Percentiles rank a stretch among this genome's conserved stretches.
phyloP scores from a whole-genome alignment of 2,329 filamentous ascomycete genomes.

The Acrocalymma vagum region DNA sequence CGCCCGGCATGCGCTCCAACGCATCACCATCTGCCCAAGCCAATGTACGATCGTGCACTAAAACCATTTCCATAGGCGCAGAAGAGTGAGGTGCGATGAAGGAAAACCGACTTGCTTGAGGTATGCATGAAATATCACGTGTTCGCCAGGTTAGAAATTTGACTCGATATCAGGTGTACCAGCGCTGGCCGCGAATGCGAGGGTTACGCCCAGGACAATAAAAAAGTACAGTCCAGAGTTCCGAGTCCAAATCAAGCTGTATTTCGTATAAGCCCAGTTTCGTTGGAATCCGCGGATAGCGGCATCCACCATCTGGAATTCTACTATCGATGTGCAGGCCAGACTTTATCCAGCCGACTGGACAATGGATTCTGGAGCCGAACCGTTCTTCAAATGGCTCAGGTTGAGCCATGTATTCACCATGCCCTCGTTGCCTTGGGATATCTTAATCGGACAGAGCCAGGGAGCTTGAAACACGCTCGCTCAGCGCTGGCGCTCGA shows the following conservation, averaged over 20 bases:
- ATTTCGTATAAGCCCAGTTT: conserved; percentile 1
- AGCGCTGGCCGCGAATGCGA: conserved; percentile 34
- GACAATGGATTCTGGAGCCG: conserved; percentile 50
- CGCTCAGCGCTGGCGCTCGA: conserved; percentile 3
- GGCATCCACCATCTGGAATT: conserved; percentile 39
- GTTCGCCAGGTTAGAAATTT: neutral
- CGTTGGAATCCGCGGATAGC: conserved; percentile 11
- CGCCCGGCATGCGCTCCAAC: neutral
- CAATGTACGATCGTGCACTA: conserved; percentile 13
- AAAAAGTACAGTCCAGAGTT: neutral
- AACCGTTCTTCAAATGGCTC: conserved; percentile 50
- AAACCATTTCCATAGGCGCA: conserved; percentile 18
- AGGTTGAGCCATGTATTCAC: conserved; percentile 48
- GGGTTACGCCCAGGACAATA: conserved; percentile 19
- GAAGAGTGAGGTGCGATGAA: conserved; percentile 36
- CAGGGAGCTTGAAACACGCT: conserved; percentile 9
- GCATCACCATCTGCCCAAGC: neutral
- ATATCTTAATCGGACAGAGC: conserved; percentile 33
- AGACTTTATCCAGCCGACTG: conserved; percentile 44
- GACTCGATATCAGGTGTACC: conserved; percentile 23
- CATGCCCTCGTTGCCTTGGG: conserved; percentile 53
- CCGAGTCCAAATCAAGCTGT: neutral
- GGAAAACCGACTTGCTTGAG: conserved; percentile 25
- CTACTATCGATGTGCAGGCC: conserved; percentile 50
- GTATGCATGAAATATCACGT: conserved; percentile 16